phyloP scores from a whole-genome alignment of 1,284 basidiomycete species.

The Mrakiaceae sp. region DNA sequence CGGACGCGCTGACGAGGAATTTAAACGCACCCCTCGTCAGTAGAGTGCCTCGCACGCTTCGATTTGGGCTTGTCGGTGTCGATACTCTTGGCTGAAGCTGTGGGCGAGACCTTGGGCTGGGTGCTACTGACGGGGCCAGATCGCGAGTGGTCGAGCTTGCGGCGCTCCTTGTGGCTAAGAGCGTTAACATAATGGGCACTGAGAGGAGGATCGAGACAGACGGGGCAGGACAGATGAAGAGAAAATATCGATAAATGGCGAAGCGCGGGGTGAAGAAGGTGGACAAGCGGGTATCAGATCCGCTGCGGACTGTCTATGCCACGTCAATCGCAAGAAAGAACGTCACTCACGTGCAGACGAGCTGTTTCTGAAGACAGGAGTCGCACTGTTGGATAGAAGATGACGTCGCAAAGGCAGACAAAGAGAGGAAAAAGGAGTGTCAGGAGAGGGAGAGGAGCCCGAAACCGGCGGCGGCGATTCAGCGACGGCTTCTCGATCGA shows the following conservation, averaged over 20 bases:
- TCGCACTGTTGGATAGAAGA: slow-evolving; percentile 7
- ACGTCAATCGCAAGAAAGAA: not conserved
- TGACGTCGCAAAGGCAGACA: not conserved
- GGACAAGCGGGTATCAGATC: not conserved
- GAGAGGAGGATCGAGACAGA: not conserved
- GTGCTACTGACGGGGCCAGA: too few species aligned
- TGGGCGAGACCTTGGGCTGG: too few species aligned
- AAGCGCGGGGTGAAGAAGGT: not conserved
- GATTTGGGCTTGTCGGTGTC: too few species aligned
- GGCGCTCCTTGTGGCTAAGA: slow-evolving; percentile 7
- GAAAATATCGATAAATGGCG: not conserved
- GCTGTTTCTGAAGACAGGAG: slow-evolving; percentile 7
- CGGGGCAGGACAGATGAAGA: not conserved
- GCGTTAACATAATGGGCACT: slow-evolving; percentile 6
- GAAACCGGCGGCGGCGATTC: too few species aligned
- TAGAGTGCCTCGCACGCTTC: too few species aligned
- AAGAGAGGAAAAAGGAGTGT: not conserved
- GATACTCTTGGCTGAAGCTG: too few species aligned
- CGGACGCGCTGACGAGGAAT: too few species aligned
- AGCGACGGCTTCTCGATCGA: too few species aligned
- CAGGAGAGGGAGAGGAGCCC: too few species aligned
- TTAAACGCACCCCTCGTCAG: too few species aligned
- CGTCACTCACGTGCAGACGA: slow-evolving; percentile 14
- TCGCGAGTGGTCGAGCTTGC: not conserved
- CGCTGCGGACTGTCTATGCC: not conserved